phyloP scores from a whole-genome alignment of 257 asterid species.

The Solanum lignicaule region DNA sequence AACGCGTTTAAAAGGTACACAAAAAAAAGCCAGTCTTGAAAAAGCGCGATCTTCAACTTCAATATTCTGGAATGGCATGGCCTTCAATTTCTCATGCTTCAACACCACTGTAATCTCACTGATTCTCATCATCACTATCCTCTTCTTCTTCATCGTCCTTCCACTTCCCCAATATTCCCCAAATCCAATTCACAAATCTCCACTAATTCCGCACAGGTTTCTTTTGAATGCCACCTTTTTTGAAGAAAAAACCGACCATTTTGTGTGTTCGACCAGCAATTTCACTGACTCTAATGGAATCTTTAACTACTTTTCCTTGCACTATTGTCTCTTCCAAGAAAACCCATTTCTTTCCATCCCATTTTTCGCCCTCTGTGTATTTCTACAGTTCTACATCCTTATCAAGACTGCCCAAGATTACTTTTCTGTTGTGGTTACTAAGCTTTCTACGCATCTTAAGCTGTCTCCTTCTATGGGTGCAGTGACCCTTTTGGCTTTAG shows the following conservation, averaged over 20 bases:
- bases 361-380: conserved; percentile 35
- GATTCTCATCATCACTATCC: conserved; percentile 26
- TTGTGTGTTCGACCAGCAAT: conserved; percentile 23
- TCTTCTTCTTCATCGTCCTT: conserved; percentile 37
- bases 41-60: background rate
- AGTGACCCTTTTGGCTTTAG: conserved; percentile 84
- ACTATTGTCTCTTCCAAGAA: conserved; percentile 39
- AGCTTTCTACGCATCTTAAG: conserved; percentile 52
- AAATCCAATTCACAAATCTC: conserved; percentile 1
- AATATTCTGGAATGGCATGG: conserved; percentile 60
- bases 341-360: conserved; percentile 57
- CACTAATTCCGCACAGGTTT: conserved; percentile 8
- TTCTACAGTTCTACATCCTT: conserved; percentile 70
- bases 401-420: conserved; percentile 90
- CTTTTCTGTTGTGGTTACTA: conserved; percentile 78
- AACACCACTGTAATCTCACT: conserved; percentile 27
- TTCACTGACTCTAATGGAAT: conserved; percentile 47
- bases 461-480: conserved; percentile 97
- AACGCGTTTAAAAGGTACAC: background rate
- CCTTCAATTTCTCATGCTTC: conserved; percentile 33
- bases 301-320: conserved; percentile 52
- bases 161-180: conserved; percentile 14
- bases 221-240: conserved; percentile 9
- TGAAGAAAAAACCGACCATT: background rate
- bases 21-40: background rate